Base-by-base conservation (phyloP, 108 stramenopile species). In the Nannochloropsis salina region DNA sequence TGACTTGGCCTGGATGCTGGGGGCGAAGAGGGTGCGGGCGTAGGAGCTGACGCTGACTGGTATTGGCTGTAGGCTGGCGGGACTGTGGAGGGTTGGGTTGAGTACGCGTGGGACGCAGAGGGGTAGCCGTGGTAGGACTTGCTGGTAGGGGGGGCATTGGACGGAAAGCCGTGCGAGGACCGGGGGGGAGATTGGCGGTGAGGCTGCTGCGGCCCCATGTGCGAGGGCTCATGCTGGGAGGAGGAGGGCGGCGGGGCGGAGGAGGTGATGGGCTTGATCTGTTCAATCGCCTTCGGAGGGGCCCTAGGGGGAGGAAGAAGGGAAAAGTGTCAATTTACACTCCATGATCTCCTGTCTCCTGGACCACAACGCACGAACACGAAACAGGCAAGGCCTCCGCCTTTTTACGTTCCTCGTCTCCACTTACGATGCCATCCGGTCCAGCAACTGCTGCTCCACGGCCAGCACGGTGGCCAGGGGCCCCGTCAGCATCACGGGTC, bases 401-500 rank as follows among this genome's bases (percentile, higher is more conserved):
- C 31, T 31, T 31, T 31, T 31, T 31, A 31, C 31, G 31, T 31
- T 31, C 31, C 31, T 31, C 31, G 1, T 31, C 31, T 31, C 31
- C 31, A 31, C 31, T 31, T 74, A 74, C 61, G 61, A 74, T 15
- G 61, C 61, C 61, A 74, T 74, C 20, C 61, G 61, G n/a, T 74
- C 61, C 8, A 74, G n/a, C 2, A 74, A 1, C 6, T 74, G 61
- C n/a, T 74, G 61, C 61, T 74, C 20, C 61, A 74, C 61, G 61
- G 61, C 61, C 6, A 74, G 61, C 20, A 74, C 61, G n/a, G 15
- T 74, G 6, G 61, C 61, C 61, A 74, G 61, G 61, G 61, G 61
- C 61, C 61, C 61, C 20, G 61, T 74, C 61, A 74, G 15, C 20
- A 74, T n/a, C 61, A 74, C 61, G 61, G 61, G 61, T n/a, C 61